phyloP scores from a whole-genome alignment of 2,329 filamentous ascomycete genomes.

The Aspergillus novoparasiticus region DNA sequence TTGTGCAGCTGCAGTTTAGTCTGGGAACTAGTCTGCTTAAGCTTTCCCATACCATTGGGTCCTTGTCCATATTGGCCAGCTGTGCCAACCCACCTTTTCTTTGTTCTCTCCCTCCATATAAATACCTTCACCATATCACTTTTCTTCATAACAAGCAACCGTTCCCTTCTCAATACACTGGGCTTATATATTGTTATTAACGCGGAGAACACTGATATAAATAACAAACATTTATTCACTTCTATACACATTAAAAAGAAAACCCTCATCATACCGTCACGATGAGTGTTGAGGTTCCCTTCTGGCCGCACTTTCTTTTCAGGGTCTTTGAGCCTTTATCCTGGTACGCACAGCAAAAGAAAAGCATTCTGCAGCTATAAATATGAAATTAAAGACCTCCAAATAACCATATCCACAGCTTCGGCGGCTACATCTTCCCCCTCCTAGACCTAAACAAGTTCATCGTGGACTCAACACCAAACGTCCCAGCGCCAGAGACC shows the following conservation, averaged over 20 bases:
- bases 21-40: background rate
- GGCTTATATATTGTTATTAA: no score
- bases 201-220: background rate
- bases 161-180: background rate
- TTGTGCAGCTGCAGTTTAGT: background rate
- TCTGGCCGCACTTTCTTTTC: constrained; percentile 67
- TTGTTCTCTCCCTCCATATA: background rate
- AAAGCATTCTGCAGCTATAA: background rate
- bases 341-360: constrained; percentile 53
- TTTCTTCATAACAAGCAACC: background rate
- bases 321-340: constrained; percentile 70
- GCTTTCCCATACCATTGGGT: background rate
- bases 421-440: constrained; percentile 61
- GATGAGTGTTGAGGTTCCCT: constrained; percentile 49
- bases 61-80: background rate
- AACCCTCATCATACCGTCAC: constrained; percentile 42
- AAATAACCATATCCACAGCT: constrained; percentile 43
- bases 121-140: background rate
- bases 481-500: constrained; percentile 28
- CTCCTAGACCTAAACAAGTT: constrained; percentile 64
- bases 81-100: background rate
- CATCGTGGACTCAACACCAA: constrained; percentile 62
- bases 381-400: background rate
- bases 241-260: constrained; percentile 11
- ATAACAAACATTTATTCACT: background rate